These are phyloP conservation scores for Paecilomyces formosus DNA, from an alignment of 2,329 filamentous ascomycete genomes.

Conservation along the genomic window DNA sequence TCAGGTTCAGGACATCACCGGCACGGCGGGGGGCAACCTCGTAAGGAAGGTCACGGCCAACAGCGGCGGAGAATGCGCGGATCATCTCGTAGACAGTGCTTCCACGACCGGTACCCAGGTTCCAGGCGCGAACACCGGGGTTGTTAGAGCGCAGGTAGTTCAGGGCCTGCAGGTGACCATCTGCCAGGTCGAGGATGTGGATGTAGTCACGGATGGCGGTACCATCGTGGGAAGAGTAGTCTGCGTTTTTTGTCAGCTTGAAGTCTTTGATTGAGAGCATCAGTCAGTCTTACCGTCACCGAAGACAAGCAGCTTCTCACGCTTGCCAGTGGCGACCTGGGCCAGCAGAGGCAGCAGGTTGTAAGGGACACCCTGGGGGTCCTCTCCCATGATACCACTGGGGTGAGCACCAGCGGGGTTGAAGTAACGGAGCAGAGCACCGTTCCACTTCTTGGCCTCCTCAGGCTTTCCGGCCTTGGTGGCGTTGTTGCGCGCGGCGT, in stretches of 20 bases:
- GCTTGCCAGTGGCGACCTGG: slow-evolving; percentile 90
- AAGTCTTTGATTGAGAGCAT: slow-evolving; percentile 1
- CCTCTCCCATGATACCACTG: slow-evolving; percentile 94
- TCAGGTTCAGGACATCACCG: slow-evolving; percentile 91
- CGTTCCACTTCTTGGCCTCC: slow-evolving; percentile 79
- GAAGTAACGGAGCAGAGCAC: slow-evolving; percentile 89
- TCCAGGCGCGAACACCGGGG: slow-evolving; percentile 92
- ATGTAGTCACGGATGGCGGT: slow-evolving; percentile 98
- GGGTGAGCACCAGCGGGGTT: slow-evolving; percentile 95
- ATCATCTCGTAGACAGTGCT: slow-evolving; percentile 97
- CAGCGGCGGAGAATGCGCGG: slow-evolving; percentile 81
- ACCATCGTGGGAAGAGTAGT: slow-evolving; percentile 84
- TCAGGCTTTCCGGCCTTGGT: slow-evolving; percentile 69
- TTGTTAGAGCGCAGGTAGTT: slow-evolving; percentile 78
- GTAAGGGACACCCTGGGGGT: slow-evolving; percentile 90
- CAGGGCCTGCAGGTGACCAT: slow-evolving; percentile 79
- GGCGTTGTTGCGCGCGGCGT: slow-evolving; percentile 74
- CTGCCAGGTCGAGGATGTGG: slow-evolving; percentile 83
- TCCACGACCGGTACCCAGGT: slow-evolving; percentile 87
- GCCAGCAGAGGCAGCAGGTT: slow-evolving; percentile 91
- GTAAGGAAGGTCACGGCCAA: slow-evolving; percentile 80
- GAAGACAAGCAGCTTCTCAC: slow-evolving; percentile 90
- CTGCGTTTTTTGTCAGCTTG: slow-evolving; percentile 38
- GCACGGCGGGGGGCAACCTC: slow-evolving; percentile 73
- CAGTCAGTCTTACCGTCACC: slow-evolving; percentile 62